phyloP scores from a whole-genome alignment of 2,329 filamentous ascomycete species.

The Orbilia ellipsospora region DNA sequence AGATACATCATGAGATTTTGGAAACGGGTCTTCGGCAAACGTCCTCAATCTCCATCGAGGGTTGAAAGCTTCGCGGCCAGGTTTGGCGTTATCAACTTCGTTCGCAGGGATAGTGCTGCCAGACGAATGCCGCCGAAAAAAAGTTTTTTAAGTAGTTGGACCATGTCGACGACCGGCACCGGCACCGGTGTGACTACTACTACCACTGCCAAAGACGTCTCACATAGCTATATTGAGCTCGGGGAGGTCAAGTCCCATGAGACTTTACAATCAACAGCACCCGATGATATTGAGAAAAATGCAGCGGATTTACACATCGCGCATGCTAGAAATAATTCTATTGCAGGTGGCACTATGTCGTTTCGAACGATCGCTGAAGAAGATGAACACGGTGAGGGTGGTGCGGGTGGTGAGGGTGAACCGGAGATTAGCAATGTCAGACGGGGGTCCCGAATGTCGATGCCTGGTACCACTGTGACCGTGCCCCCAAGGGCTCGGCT shows the following conservation, averaged over 20 bases:
- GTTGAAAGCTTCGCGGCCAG: constrained; percentile 5
- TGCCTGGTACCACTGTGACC: background rate
- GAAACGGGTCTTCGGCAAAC: constrained; percentile 7
- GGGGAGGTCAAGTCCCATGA: constrained; percentile 28
- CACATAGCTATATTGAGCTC: constrained; percentile 24
- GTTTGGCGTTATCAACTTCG: constrained; percentile 30
- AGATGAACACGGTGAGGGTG: background rate
- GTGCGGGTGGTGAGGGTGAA: background rate
- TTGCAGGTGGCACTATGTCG: background rate
- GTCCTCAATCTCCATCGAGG: background rate
- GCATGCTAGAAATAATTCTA: constrained; percentile 1
- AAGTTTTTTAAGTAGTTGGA: constrained; percentile 23
- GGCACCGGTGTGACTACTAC: background rate
- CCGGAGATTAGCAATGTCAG: background rate
- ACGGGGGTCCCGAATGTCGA: background rate
- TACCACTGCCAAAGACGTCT: background rate
- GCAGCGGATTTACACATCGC: constrained; percentile 4
- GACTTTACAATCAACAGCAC: background rate
- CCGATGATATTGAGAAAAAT: background rate
- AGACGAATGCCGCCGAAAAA: background rate
- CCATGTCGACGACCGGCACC: constrained; percentile 1
- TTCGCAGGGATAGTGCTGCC: background rate
- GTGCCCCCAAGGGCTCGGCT: background rate
- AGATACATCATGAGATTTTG: constrained; percentile 29
- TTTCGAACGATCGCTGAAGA: constrained; percentile 7